A percentile compares a stretch with the other conserved stretches of the same genome.
Evolutionary conservation across 108 stramenopile species (phyloP).

Genomic region (Cylindrotheca fusiformis): DNA sequence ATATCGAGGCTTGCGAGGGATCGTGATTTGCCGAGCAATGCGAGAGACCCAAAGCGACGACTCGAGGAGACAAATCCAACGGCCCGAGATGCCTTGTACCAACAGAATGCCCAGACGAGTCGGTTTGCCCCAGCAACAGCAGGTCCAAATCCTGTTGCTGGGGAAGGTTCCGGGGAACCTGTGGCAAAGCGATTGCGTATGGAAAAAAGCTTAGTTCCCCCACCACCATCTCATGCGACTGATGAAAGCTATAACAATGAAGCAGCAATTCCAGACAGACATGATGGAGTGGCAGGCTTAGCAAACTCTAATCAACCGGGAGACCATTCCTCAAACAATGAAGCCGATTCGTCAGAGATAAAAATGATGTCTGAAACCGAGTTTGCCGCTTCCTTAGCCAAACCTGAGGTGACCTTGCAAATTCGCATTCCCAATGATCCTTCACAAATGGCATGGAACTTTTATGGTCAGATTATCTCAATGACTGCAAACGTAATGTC

Average conservation of each 20-base stretch:
- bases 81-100: constrained; percentile 59
- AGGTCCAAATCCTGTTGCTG: neutral
- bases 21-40: constrained; percentile 36
- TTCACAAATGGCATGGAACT: constrained; percentile 75
- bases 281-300: no score
- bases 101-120: constrained; percentile 20
- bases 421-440: constrained; percentile 70
- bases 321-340: no score
- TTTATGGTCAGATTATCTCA: constrained; percentile 80
- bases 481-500: constrained; percentile 52
- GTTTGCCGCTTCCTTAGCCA: constrained; percentile 56
- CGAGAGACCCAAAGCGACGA: constrained; percentile 44
- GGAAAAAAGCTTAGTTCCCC: neutral
- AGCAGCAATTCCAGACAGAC: no score
- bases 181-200: constrained; percentile 23
- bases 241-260: no score
- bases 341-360: neutral
- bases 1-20: constrained; percentile 60
- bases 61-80: constrained; percentile 59
- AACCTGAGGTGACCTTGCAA: constrained; percentile 62
- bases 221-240: neutral
- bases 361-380: constrained; percentile 50
- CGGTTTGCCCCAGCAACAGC: neutral
- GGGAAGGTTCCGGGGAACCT: constrained; percentile 9
- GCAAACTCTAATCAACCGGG: no score